Percentiles rank a stretch among this genome's conserved stretches.
These are phyloP conservation scores for Apiotrichum porosum DNA, from an alignment of 1,284 basidiomycete species.

Conservation along the genomic window DNA sequence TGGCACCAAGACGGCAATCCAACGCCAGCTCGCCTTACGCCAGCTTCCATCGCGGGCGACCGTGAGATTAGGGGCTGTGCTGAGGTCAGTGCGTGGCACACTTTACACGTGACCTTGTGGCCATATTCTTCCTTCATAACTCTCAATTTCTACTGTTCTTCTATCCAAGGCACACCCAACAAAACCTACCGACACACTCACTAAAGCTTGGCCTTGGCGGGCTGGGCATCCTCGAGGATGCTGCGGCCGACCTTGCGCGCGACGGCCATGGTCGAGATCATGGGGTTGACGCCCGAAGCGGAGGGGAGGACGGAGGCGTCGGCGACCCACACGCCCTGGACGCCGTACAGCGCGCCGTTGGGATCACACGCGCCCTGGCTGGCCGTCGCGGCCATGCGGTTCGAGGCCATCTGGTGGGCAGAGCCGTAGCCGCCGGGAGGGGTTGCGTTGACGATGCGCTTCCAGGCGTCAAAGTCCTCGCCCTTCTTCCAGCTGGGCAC, in stretches of 20 bases:
- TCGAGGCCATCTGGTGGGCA: slow-evolving; percentile 51
- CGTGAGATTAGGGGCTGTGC: no score
- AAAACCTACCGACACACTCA: no score
- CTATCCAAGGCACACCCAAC: no score
- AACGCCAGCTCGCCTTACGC: no score
- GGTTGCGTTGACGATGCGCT: slow-evolving; percentile 26
- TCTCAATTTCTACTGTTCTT: no score
- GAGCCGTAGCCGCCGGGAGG: slow-evolving; percentile 19
- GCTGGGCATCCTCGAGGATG: neutral
- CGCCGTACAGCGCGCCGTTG: slow-evolving; percentile 49
- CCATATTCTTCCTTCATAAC: no score
- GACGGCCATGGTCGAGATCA: slow-evolving; percentile 46
- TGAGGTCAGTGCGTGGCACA: no score
- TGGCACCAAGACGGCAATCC: no score
- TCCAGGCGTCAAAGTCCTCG: slow-evolving; percentile 30
- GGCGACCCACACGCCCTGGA: slow-evolving; percentile 49
- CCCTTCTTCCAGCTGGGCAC: slow-evolving; percentile 25
- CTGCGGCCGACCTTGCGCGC: slow-evolving; percentile 17
- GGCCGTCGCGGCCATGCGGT: slow-evolving; percentile 45
- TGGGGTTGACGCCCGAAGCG: slow-evolving; percentile 51
- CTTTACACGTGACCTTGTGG: no score
- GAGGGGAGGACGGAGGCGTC: slow-evolving; percentile 50
- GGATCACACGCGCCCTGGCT: slow-evolving; percentile 44
- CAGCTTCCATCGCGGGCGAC: no score
- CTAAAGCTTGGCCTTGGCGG: neutral